Evolutionary conservation across 805 yeast genomes (phyloP).

Genomic region (Candida cerambycidarum): DNA sequence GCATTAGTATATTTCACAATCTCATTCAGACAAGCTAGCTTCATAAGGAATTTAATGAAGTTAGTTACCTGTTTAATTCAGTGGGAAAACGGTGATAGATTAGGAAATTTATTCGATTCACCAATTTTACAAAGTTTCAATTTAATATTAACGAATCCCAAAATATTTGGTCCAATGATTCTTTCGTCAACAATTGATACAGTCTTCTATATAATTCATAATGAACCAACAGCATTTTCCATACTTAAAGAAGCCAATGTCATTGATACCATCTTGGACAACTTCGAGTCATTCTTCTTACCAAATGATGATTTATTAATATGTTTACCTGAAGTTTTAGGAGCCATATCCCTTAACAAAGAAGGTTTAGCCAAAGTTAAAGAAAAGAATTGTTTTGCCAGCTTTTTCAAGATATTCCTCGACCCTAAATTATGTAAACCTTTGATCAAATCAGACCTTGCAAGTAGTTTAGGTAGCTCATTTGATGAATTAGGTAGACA

Average conservation of each 20-base stretch:
- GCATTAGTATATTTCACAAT: slow-evolving; percentile 52
- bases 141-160: slow-evolving; percentile 54
- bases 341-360: slow-evolving; percentile 77
- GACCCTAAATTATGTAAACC: slow-evolving; percentile 51
- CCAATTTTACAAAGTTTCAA: slow-evolving; percentile 65
- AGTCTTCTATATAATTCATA: slow-evolving; percentile 71
- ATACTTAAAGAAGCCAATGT: slow-evolving; percentile 77
- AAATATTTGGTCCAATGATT: slow-evolving; percentile 65
- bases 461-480: slow-evolving; percentile 57
- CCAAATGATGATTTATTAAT: slow-evolving; percentile 59
- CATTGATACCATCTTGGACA: slow-evolving; percentile 60
- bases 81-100: slow-evolving; percentile 78
- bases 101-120: slow-evolving; percentile 84
- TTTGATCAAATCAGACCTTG: slow-evolving; percentile 46
- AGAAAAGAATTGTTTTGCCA: slow-evolving; percentile 33
- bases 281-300: slow-evolving; percentile 55
- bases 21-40: slow-evolving; percentile 58
- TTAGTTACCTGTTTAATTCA: slow-evolving; percentile 63
- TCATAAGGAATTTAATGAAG: slow-evolving; percentile 51
- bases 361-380: slow-evolving; percentile 66
- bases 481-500: slow-evolving; percentile 84
- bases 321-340: slow-evolving; percentile 70
- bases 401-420: slow-evolving; percentile 52
- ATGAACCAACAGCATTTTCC: slow-evolving; percentile 86
- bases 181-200: slow-evolving; percentile 61